Evolutionary conservation across 2,329 filamentous ascomycete species (phyloP).

Genomic region (Juglanconis sp.): DNA sequence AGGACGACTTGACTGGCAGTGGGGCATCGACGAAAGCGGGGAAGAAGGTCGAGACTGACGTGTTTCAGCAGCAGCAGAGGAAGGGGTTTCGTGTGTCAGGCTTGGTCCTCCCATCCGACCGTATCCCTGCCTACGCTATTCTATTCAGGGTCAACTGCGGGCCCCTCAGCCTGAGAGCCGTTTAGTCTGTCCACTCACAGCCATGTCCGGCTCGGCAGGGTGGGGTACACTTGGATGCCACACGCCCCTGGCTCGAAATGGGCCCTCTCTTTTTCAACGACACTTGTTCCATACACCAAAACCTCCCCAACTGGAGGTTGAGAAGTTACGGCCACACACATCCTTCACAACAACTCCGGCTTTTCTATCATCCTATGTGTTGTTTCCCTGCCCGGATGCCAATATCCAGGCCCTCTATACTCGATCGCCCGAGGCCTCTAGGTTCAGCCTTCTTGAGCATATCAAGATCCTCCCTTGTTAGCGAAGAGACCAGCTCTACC

Average conservation of each 20-base stretch:
- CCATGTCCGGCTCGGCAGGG: neutral
- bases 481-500: neutral
- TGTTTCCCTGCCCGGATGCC: neutral
- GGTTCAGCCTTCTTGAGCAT: neutral
- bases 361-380: conserved; percentile 8
- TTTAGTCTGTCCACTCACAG: neutral
- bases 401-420: neutral
- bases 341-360: conserved; percentile 14
- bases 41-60: neutral
- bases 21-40: neutral
- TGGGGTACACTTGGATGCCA: neutral
- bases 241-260: neutral
- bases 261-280: conserved; percentile 33
- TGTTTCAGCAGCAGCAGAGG: neutral
- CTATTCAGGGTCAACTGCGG: neutral
- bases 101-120: conserved; percentile 1
- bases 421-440: neutral
- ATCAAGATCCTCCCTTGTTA: neutral
- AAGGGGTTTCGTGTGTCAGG: conserved; percentile 1
- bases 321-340: conserved; percentile 10
- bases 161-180: neutral
- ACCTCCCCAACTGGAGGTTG: neutral
- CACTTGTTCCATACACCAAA: conserved; percentile 24
- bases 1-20: neutral
- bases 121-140: neutral